A percentile compares a stretch with the other conserved stretches of the same genome.
phyloP scores from a whole-genome alignment of 176 grass and related monocot species.

The Leersia perrieri region DNA sequence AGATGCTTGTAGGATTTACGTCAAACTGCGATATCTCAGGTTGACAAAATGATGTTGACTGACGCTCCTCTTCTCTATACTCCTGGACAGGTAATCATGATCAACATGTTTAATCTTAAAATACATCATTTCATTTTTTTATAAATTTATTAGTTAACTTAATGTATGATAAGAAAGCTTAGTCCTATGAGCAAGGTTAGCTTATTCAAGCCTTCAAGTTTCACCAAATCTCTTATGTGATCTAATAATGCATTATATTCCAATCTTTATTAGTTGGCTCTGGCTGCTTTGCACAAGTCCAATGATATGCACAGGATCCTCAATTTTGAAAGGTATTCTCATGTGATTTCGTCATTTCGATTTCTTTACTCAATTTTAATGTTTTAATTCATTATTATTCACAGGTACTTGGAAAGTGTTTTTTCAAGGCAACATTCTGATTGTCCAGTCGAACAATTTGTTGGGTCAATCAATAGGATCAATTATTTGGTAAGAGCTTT shows the following conservation, averaged over 20 bases:
- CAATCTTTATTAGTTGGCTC: constrained; percentile 71
- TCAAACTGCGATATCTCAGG: constrained; percentile 49
- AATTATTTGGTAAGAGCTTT: constrained; percentile 62
- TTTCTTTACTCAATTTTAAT: constrained; percentile 14
- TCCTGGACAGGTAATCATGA: constrained; percentile 78
- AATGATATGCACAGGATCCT: constrained; percentile 62
- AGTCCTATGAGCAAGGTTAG: constrained; percentile 5
- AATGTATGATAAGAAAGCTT: constrained; percentile 18
- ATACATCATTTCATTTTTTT: constrained; percentile 6
- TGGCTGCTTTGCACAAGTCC: constrained; percentile 77
- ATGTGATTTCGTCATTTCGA: neutral
- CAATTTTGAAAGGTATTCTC: constrained; percentile 81
- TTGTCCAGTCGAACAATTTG: constrained; percentile 56
- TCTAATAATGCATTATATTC: constrained; percentile 13
- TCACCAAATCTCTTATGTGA: neutral
- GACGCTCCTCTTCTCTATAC: constrained; percentile 91
- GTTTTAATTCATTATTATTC: constrained; percentile 30
- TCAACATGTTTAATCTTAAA: constrained; percentile 9
- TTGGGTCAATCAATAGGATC: constrained; percentile 51
- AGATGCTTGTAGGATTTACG: constrained; percentile 54
- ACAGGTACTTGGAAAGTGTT: constrained; percentile 79
- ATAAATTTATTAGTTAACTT: constrained; percentile 14
- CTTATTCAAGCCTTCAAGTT: constrained; percentile 2
- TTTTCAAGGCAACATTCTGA: constrained; percentile 53
- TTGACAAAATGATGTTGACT: constrained; percentile 92